phyloP scores from a whole-genome alignment of 805 yeast species.

The Candida ovalis region DNA sequence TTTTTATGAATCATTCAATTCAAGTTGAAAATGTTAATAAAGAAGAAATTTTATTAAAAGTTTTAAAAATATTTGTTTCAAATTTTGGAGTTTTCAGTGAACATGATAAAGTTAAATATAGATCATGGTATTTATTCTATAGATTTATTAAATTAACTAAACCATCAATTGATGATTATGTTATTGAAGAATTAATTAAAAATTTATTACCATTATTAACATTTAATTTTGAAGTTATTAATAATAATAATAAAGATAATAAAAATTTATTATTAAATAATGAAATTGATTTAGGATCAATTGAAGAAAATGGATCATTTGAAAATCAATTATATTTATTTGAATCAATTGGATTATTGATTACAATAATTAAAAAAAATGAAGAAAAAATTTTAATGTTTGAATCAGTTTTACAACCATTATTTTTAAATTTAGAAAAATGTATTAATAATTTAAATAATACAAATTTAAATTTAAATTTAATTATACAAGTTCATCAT shows the following conservation, averaged over 20 bases:
- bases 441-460: constrained; percentile 47
- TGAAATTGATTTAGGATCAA: constrained; percentile 31
- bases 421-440: constrained; percentile 65
- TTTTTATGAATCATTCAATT: constrained; percentile 44
- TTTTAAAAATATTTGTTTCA: constrained; percentile 75
- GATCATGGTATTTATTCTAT: constrained; percentile 89
- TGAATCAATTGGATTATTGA: constrained; percentile 80
- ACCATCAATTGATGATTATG: constrained; percentile 51
- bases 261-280: no score
- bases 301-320: constrained; percentile 61
- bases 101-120: constrained; percentile 67
- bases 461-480: constrained; percentile 36
- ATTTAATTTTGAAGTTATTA: constrained; percentile 52
- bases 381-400: constrained; percentile 43
- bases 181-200: constrained; percentile 54
- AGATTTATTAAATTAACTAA: constrained; percentile 76
- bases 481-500: constrained; percentile 78
- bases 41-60: constrained; percentile 51
- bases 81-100: constrained; percentile 78
- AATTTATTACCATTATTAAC: constrained; percentile 59
- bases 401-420: constrained; percentile 68
- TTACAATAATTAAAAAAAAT: constrained; percentile 48
- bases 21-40: constrained; percentile 39
- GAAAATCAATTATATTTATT: constrained; percentile 78
- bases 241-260: constrained; percentile 23